A percentile compares a stretch with the other conserved stretches of the same genome.
These are phyloP conservation scores for Euptelea pleiosperma DNA, from an alignment of 164 flowering plant species.

Conservation along the genomic window DNA sequence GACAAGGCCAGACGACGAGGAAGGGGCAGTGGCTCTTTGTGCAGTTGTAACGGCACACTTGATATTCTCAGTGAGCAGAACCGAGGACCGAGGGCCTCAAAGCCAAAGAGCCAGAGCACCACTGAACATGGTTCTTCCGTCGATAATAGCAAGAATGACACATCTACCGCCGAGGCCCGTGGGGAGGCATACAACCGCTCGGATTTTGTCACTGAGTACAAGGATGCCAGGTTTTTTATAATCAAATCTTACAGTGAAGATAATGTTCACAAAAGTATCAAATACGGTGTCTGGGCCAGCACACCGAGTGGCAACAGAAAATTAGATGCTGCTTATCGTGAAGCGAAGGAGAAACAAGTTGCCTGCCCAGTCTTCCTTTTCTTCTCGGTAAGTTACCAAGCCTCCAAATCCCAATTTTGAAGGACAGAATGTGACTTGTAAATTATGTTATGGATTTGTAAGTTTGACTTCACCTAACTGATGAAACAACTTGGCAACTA, in stretches of 20 bases:
- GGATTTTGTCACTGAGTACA: conserved; percentile 63
- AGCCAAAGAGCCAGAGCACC: conserved; percentile 50
- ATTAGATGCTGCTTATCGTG: conserved; percentile 76
- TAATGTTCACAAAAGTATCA: conserved; percentile 91
- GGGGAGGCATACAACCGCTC: conserved; percentile 45
- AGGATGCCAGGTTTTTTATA: conserved; percentile 77
- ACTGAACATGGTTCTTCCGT: conserved; percentile 42
- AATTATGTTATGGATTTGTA: neutral
- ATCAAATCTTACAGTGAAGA: conserved; percentile 97
- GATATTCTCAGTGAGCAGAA: conserved; percentile 76
- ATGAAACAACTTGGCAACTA: too few species aligned
- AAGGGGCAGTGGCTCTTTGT: conserved; percentile 47
- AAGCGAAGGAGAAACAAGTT: conserved; percentile 57
- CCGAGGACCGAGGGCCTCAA: conserved; percentile 86
- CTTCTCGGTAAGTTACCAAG: conserved; percentile 60
- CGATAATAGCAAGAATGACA: conserved; percentile 32
- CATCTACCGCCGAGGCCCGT: conserved; percentile 27
- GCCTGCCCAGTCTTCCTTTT: conserved; percentile 73
- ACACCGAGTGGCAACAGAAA: conserved; percentile 86
- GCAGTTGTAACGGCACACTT: conserved; percentile 49
- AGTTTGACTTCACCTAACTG: too few species aligned
- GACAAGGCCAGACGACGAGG: conserved; percentile 64
- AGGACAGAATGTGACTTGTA: neutral
- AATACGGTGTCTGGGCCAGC: conserved; percentile 94
- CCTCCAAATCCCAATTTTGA: neutral